phyloP scores from a whole-genome alignment of 2,329 filamentous ascomycete species.

The Parascedosporium putredinis region DNA sequence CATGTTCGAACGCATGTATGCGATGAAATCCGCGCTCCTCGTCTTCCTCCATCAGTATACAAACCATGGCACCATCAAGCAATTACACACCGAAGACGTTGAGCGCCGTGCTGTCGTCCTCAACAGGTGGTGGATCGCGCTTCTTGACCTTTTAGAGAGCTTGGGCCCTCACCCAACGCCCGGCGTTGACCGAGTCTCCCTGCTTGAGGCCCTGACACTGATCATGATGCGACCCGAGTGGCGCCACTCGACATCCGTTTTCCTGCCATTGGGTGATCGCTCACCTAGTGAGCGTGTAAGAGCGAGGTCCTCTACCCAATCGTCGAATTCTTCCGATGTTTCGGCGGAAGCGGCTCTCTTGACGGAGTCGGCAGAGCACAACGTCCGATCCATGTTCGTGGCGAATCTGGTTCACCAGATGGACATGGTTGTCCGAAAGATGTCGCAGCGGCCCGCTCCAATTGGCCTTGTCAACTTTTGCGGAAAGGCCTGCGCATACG shows the following conservation, averaged over 20 bases:
- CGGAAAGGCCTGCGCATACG: slow-evolving; percentile 83
- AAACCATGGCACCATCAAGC: slow-evolving; percentile 52
- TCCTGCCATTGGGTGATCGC: slow-evolving; percentile 51
- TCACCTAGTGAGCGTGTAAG: slow-evolving; percentile 34
- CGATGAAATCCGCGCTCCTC: slow-evolving; percentile 61
- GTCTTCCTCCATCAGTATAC: slow-evolving; percentile 67
- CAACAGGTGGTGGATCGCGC: slow-evolving; percentile 81
- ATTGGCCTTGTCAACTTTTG: slow-evolving; percentile 70
- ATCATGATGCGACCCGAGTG: slow-evolving; percentile 88
- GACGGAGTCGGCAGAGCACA: slow-evolving; percentile 68
- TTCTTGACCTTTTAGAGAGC: slow-evolving; percentile 73
- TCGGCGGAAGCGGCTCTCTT: slow-evolving; percentile 50
- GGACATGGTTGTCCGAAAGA: slow-evolving; percentile 77
- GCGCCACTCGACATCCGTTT: slow-evolving; percentile 61
- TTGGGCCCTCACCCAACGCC: slow-evolving; percentile 59
- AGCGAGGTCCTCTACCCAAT: slow-evolving; percentile 31
- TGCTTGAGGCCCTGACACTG: slow-evolving; percentile 67
- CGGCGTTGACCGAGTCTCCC: slow-evolving; percentile 69
- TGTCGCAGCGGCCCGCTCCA: slow-evolving; percentile 63
- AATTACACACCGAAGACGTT: slow-evolving; percentile 66
- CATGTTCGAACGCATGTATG: slow-evolving; percentile 56
- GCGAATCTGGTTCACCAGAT: slow-evolving; percentile 76
- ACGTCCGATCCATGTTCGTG: slow-evolving; percentile 77
- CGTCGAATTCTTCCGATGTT: slow-evolving; percentile 50
- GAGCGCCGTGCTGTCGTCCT: slow-evolving; percentile 70